Evolutionary conservation across 331 rosid species (phyloP), one percentile per base, ranked within the genome.

Genomic region (Spiraea crenata): DNA sequence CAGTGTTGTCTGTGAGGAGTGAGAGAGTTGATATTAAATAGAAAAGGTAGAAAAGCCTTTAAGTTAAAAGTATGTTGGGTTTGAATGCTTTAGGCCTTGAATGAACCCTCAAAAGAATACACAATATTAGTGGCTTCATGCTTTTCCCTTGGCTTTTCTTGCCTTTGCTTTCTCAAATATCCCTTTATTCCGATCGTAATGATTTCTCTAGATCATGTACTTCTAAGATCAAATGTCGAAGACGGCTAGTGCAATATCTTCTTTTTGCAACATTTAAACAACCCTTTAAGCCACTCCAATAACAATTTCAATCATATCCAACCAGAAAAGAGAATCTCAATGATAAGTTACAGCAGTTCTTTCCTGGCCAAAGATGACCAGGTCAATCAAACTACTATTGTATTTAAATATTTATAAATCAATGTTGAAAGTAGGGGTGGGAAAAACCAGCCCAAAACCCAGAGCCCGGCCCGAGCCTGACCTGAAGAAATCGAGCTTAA

Each of bases 101-200:
- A 83, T 79, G 88, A 84, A 49, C 76, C 87, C 92, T 91, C 77
- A 80, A 91, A 91, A 91, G 93, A 91, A 85, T 87, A 91, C 86
- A 89, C 54, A 49, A 75, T 25, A 25, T 65, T 59, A 71, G 88
- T 82, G 91, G 85, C 83, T 81, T 55, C 83, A 15, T 63, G 72
- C 83, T 75, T 77, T 70, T 73, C 75, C 74, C 66, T 74, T 68
- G 58, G 31, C 31, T 25, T 70, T 69, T 76, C 77, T 82, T 81
- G 77, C 76, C 81, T 13, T 49, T 49, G 7, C 17, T 15, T 49
- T 49, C 50, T 65, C 57, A 67, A 68, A 67, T 8, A 16, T 7
- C 80, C 78, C 34, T 79, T 73, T 81, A 50, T 46, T 20, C 16
- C n/a, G 14, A 34, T 15, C 20, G 87, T 77, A 85, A 86, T 81